Evolutionary conservation across 352 stramenopile genomes (phyloP).

Genomic region (Phytophthora pseudosyringae): DNA sequence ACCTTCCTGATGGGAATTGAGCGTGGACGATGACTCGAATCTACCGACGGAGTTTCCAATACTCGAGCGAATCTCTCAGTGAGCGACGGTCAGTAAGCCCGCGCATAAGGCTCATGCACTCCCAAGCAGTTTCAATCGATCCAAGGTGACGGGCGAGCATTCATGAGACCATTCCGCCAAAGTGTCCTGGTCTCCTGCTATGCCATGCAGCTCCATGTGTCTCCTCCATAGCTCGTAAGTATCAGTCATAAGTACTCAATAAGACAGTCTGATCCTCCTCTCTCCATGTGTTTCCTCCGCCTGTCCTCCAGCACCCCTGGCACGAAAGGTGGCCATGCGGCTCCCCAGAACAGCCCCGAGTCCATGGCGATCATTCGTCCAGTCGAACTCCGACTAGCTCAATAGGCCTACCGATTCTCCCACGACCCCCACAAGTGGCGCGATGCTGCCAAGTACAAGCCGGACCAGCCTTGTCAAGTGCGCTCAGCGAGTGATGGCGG

Average conservation of each 20-base stretch:
- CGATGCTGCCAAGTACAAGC: background rate
- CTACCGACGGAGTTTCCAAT: background rate
- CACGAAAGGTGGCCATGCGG: background rate
- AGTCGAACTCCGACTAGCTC: background rate
- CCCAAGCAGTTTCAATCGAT: background rate
- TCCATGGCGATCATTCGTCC: too few relatives aligned
- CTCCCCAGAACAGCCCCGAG: too few relatives aligned
- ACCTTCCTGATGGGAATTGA: conserved; percentile 1
- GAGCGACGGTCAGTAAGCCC: background rate
- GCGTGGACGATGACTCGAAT: background rate
- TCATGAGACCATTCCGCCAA: too few relatives aligned
- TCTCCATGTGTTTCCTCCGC: too few relatives aligned
- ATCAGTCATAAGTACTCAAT: too few relatives aligned
- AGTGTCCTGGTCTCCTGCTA: too few relatives aligned
- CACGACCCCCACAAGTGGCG: too few relatives aligned
- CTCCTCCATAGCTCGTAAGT: too few relatives aligned
- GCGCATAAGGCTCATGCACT: background rate
- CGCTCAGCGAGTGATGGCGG: background rate
- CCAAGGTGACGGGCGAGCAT: background rate
- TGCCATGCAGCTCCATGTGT: too few relatives aligned
- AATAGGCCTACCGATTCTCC: too few relatives aligned
- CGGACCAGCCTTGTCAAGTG: background rate
- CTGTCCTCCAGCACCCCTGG: background rate
- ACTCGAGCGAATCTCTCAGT: background rate
- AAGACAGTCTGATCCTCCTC: too few relatives aligned